Evolutionary conservation across 306 rosid genomes (phyloP), one percentile per base, ranked within the genome.

Genomic region (Pyrus bretschneideri): DNA sequence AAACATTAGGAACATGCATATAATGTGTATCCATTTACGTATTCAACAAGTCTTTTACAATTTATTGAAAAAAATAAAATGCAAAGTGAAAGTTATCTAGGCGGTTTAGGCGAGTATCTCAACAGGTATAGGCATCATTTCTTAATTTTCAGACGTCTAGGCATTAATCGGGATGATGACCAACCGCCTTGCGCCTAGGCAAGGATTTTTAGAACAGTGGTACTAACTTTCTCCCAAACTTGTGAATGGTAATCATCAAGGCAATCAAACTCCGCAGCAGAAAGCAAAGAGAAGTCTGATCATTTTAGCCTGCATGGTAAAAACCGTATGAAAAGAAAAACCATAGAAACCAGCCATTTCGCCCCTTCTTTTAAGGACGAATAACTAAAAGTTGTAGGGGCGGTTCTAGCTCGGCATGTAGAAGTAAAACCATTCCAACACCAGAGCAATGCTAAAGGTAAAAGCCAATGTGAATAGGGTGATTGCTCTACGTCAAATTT

Each of bases 181-280:
- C 27, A 25, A 25, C 27, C 27, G 27, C 27, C 27, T 25, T 25
- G 27, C 2, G 27, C 27, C 27, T 25, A 25, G 27, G 27, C 27
- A 25, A 25, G 27, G 27, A 25, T 25, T 25, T 25, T 25, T 25
- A 25, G 27, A 25, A 25, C 2, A 25, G 27, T 25, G 2, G 27
- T 25, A 25, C 27, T 25, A 25, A 25, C 27, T 1, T 95, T 95
- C 77, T 89, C 97, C 97, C 98, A 92, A 69, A 92, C 97, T 80
- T 84, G 86, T 31, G 90, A 89, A 84, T 95, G 97, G 83, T 92
- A 95, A 68, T 87, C 85, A 74, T 95, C 82, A 44, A 95, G 90
- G 97, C 97, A 92, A 77, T 87, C 83, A 51, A 90, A 70, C 77
- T 95, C 98, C 60, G 72, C 80, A 42, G 61, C 82, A 15, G 97